Percentiles rank a stretch among this genome's conserved stretches.
Conservation (phyloP, 192 early-diverging fungal genomes). For the Martensiomyces pterosporus region DNA sequence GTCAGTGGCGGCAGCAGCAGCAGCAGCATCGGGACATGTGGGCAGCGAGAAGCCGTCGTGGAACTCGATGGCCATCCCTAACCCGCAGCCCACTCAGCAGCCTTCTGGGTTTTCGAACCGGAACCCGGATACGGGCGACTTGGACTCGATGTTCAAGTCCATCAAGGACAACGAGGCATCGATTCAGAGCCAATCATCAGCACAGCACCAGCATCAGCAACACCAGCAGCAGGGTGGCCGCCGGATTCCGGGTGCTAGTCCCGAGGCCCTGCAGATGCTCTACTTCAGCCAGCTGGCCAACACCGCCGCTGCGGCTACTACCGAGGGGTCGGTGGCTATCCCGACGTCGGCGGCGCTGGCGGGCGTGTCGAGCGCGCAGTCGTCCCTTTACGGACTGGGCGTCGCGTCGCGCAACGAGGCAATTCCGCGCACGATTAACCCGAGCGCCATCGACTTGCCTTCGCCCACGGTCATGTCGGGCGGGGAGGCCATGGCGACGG, state of each 20-base stretch:
- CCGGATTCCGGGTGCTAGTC: not conserved
- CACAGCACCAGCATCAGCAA: not conserved
- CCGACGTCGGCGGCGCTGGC: constrained; percentile 14
- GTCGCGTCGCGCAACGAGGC: constrained; percentile 4
- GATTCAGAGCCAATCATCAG: too few species aligned
- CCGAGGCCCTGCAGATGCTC: constrained; percentile 48
- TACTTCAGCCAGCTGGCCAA: constrained; percentile 42
- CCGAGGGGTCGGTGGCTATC: constrained; percentile 11
- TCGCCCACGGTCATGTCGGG: not conserved
- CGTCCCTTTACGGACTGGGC: constrained; percentile 16
- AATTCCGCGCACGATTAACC: constrained; percentile 42
- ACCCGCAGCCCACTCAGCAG: not conserved
- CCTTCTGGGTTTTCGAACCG: constrained; percentile 1
- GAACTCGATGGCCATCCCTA: not conserved
- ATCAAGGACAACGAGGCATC: not conserved
- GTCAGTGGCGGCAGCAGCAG: constrained; percentile 8
- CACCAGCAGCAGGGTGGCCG: not conserved
- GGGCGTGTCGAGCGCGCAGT: constrained; percentile 1
- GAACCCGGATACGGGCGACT: not conserved
- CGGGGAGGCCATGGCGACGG: not conserved
- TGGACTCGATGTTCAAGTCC: not conserved
- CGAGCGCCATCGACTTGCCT: constrained; percentile 41
- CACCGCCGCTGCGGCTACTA: constrained; percentile 20
- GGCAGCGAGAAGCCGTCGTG: too few species aligned
- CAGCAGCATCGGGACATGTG: too few species aligned